Percentiles rank a stretch among this genome's conserved stretches.
Evolutionary conservation across 2,329 filamentous ascomycete species (phyloP).

Genomic region (Aspergillus neotritici): DNA sequence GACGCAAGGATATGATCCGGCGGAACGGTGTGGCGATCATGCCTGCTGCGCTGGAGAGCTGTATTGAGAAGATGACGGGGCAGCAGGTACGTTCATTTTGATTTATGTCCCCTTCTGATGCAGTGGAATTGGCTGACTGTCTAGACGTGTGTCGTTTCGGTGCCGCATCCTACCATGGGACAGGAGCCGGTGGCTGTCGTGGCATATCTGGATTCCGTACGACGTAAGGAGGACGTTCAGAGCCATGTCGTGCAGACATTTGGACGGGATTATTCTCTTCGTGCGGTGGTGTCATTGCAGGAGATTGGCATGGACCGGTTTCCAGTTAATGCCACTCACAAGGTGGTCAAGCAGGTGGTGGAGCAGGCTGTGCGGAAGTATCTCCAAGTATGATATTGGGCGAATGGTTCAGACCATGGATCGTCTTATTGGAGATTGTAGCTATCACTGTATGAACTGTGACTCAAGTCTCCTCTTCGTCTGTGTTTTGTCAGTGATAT

Average conservation of each 20-base stretch:
- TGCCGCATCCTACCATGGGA: too few relatives aligned
- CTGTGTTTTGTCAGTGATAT: too few relatives aligned
- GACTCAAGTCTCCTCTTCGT: too few relatives aligned
- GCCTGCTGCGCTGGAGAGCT: slow-evolving; percentile 1
- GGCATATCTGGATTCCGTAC: too few relatives aligned
- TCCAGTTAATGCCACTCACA: slow-evolving; percentile 3
- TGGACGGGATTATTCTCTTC: neutral
- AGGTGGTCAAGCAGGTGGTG: neutral
- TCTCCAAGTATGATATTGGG: too few relatives aligned
- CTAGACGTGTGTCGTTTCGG: slow-evolving; percentile 1
- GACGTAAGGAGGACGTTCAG: too few relatives aligned
- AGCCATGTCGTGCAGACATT: neutral
- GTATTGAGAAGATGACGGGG: neutral
- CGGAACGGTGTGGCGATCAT: neutral
- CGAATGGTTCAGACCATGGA: too few relatives aligned
- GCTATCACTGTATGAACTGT: too few relatives aligned
- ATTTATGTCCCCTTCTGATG: too few relatives aligned
- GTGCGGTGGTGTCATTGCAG: neutral
- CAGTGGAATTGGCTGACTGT: too few relatives aligned
- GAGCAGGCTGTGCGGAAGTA: neutral
- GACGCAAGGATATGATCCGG: neutral
- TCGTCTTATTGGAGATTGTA: too few relatives aligned
- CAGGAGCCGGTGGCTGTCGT: too few relatives aligned
- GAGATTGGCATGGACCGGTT: neutral
- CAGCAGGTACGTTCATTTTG: slow-evolving; percentile 1